Conservation (phyloP, 495 filamentous ascomycete genomes). For the Articulospora tetracladia region DNA sequence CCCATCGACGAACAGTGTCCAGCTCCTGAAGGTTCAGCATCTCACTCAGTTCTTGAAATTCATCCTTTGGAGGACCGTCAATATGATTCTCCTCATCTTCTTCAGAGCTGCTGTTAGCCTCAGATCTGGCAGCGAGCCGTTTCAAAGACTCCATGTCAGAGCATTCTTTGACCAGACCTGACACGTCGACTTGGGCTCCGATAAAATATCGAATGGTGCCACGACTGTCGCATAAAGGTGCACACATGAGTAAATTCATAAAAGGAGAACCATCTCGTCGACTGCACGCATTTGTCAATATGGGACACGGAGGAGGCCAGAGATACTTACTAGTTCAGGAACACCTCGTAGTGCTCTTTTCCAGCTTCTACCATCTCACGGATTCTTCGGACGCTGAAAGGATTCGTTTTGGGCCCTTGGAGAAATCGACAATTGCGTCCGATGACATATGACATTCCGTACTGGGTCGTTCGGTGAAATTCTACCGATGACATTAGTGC, state of each 20-base stretch:
- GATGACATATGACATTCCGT: conserved; percentile 52
- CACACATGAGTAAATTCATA: conserved; percentile 63
- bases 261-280: conserved; percentile 62
- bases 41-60: conserved; percentile 50
- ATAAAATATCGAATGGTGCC: conserved; percentile 57
- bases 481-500: conserved; percentile 14
- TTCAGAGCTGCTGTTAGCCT: conserved; percentile 17
- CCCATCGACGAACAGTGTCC: conserved; percentile 49
- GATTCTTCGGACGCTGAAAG: conserved; percentile 48
- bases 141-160: conserved; percentile 52
- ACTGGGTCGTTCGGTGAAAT: conserved; percentile 61
- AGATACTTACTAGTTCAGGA: conserved; percentile 62
- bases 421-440: conserved; percentile 62
- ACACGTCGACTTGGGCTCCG: conserved; percentile 61
- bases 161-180: conserved; percentile 52
- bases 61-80: conserved; percentile 25
- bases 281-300: conserved; percentile 14
- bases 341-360: conserved; percentile 60
- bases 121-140: conserved; percentile 34
- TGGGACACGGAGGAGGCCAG: neutral
- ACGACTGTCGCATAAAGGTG: conserved; percentile 57
- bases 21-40: conserved; percentile 61
- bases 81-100: conserved; percentile 19
- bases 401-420: conserved; percentile 55
- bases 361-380: conserved; percentile 50